phyloP scores from a whole-genome alignment of 345 rosid genomes.

The Geranium rotundifolium region DNA sequence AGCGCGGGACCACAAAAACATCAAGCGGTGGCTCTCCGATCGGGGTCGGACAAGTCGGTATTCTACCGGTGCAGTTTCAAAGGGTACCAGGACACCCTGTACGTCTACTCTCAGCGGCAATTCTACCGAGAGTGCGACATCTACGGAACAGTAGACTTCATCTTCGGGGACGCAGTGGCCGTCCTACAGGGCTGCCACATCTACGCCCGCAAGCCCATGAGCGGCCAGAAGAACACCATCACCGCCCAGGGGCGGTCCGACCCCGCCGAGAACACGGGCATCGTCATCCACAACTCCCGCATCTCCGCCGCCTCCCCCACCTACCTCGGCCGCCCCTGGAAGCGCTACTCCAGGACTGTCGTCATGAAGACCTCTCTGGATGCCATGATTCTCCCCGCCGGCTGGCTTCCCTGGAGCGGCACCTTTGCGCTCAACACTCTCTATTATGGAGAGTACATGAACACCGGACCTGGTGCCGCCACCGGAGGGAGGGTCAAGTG shows the following conservation, averaged over 20 bases:
- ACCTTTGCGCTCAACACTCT: slow-evolving; percentile 60
- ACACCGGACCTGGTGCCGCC: slow-evolving; percentile 49
- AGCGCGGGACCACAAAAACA: slow-evolving; percentile 77
- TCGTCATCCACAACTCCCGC: slow-evolving; percentile 52
- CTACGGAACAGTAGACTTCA: slow-evolving; percentile 68
- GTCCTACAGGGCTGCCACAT: slow-evolving; percentile 59
- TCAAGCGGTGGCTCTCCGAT: slow-evolving; percentile 84
- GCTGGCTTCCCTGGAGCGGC: slow-evolving; percentile 81
- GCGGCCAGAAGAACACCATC: slow-evolving; percentile 45
- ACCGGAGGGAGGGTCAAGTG: slow-evolving; percentile 59
- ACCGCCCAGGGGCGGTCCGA: slow-evolving; percentile 69
- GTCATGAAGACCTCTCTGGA: slow-evolving; percentile 47
- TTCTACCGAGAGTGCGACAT: slow-evolving; percentile 72
- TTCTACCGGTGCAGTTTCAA: slow-evolving; percentile 71
- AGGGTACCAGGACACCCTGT: slow-evolving; percentile 88
- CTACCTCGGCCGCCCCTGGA: slow-evolving; percentile 88
- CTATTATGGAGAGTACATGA: slow-evolving; percentile 74
- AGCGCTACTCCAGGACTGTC: slow-evolving; percentile 64
- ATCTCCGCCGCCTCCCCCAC: slow-evolving; percentile 39
- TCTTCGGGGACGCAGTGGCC: slow-evolving; percentile 61
- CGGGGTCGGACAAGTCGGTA: slow-evolving; percentile 68
- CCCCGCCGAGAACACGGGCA: slow-evolving; percentile 71
- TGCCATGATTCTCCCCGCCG: slow-evolving; percentile 34
- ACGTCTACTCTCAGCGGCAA: slow-evolving; percentile 66
- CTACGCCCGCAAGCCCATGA: slow-evolving; percentile 39